Conservation (phyloP, 2,329 filamentous ascomycete genomes). For the Aspergillus nomiae region DNA sequence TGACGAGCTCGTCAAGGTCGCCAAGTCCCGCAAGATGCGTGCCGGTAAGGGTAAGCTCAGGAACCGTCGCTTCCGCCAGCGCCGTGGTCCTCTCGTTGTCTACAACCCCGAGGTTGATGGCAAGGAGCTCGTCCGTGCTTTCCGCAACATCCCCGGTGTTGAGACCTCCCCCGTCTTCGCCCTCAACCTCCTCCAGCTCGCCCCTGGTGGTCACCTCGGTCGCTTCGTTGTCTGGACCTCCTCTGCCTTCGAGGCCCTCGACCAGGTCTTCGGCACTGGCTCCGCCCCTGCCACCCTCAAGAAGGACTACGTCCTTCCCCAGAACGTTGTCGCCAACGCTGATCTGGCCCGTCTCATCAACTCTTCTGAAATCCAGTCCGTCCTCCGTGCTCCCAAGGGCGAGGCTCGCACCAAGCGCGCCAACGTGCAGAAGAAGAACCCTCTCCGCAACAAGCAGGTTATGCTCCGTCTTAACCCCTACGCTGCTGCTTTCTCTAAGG, state of each 20-base stretch:
- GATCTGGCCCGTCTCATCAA: slow-evolving; percentile 98
- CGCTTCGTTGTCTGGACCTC: slow-evolving; percentile 99
- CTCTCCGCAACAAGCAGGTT: slow-evolving; percentile 97
- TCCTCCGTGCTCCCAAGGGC: slow-evolving; percentile 89
- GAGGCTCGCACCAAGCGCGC: slow-evolving; percentile 85
- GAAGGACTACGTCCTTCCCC: slow-evolving; percentile 98
- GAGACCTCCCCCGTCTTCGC: slow-evolving; percentile 93
- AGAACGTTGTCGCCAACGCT: slow-evolving; percentile 88
- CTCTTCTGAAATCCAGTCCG: slow-evolving; percentile 96
- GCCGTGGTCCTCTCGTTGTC: slow-evolving; percentile 95
- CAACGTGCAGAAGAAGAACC: slow-evolving; percentile 99
- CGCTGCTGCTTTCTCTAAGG: slow-evolving; percentile 84
- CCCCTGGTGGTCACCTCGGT: slow-evolving; percentile 96
- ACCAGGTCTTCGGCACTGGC: slow-evolving; percentile 95
- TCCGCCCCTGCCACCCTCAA: slow-evolving; percentile 87
- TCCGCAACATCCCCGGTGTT: slow-evolving; percentile 98
- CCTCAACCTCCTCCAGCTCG: slow-evolving; percentile 98
- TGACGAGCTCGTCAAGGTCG: slow-evolving; percentile 91
- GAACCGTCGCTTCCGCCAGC: slow-evolving; percentile 94
- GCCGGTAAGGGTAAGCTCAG: slow-evolving; percentile 99
- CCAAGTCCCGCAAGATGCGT: slow-evolving; percentile 93
- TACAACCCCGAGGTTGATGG: slow-evolving; percentile 95
- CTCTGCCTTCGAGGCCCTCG: slow-evolving; percentile 91
- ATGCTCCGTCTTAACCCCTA: slow-evolving; percentile 99
- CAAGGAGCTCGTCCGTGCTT: slow-evolving; percentile 88